Evolutionary conservation across 306 rosid species (phyloP), one percentile per base, ranked within the genome.

Genomic region (Quercus mongolica): DNA sequence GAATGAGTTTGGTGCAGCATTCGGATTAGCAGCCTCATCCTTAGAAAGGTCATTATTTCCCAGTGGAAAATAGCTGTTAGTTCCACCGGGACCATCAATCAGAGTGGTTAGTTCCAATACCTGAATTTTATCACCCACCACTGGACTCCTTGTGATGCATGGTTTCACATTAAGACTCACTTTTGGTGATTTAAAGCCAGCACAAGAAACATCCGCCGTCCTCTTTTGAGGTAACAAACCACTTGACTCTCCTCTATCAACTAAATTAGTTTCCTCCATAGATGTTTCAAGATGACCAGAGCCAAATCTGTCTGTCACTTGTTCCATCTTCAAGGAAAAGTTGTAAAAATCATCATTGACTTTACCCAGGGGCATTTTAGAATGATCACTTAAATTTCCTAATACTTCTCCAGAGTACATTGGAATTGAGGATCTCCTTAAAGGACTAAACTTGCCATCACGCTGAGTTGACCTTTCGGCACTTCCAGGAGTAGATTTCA

Each of bases 201-300:
- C 73, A 84, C 83, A 67, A 87, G 84, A 69, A 26, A 81, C 76
- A 83, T 78, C 86, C 54, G 56, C 68, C 59, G 5, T 77, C 75
- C 85, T 84, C 83, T 90, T 92, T 44, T 65, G 84, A 63, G 94
- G 89, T 74, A 83, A 85, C 72, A 79, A 49, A 81, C 70, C 86
- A 85, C 30, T 74, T 65, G 80, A 71, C 49, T 81, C 82, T 49
- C 49, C 83, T 81, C 71, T 85, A 61, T 75, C n/a, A 28, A 55
- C 74, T 83, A 71, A 67, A 75, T 82, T 81, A 62, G 13, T 75
- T 57, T 51, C 85, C 65, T 76, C 84, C 69, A 69, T 46, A 61
- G 83, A 84, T 77, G 44, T 83, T 73, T 82, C 87, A 30, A 76
- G 83, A 74, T 67, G 58, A 74, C 82, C 71, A 79, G 89, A 80